Base-by-base conservation (phyloP, 345 rosid species). In the Orychophragmus violaceus region DNA sequence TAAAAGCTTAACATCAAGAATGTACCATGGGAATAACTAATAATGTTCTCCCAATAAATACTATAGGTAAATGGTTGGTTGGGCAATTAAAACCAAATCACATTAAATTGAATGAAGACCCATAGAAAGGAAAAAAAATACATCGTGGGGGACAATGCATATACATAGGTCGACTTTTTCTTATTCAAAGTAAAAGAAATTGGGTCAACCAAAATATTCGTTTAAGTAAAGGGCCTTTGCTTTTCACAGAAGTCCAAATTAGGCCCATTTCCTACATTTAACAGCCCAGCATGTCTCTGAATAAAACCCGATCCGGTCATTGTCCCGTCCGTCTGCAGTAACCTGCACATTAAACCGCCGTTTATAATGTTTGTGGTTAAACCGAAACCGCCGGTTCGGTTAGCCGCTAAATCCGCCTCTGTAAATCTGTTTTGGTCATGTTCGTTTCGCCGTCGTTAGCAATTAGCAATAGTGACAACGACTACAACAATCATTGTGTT, bases 331-430 rank as follows among this genome's bases (percentile, higher is more conserved):
- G 37, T 87, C 87, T 42, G 78, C 76, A 7, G 83, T 70, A 14
- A 77, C 60, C 97, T 91, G 59, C 96, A 90, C 67, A 90, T 97
- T 2, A 87, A 83, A 2, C 87, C 94, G 0, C 96, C 94, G 53
- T 93, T 93, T 69, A 93, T 87, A 8, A 90, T 87, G 82, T 93
- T 90, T 18, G 98, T 90, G 44, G 87, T 82, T 56, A 93, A 67
- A 6, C 96, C 97, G 30, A 42, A 90, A 7, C 96, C 97, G 4
- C 69, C 82, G 0, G 82, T 85, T 51, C 96, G 80, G 42, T 93
- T 90, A 1, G 91, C 90, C 0, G 68, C 82, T 11, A 72, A 16
- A 76, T 88, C 96, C 4, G 88, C 79, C 54, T 1, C 17, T 1
- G 82, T 71, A 1, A 83, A 91, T 5, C 24, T 27, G 55, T 85